Evolutionary conservation across 768 basidiomycete species (phyloP).

Genomic region (Tylopilus balloui): DNA sequence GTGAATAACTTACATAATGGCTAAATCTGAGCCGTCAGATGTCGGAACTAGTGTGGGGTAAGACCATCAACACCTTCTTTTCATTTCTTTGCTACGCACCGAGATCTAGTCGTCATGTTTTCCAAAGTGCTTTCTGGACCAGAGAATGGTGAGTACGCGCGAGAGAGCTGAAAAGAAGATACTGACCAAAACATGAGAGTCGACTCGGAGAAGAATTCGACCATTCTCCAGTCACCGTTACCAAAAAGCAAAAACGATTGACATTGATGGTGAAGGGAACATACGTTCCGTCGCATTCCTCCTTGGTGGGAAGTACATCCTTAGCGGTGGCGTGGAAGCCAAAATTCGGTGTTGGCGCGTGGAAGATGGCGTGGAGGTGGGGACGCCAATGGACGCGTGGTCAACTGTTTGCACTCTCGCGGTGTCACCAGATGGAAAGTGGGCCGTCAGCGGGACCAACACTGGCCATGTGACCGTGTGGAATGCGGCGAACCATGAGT

Average conservation of each 20-base stretch:
- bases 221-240: not conserved
- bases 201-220: not conserved
- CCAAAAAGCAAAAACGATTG: not conserved
- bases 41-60: not conserved
- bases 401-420: slow-evolving; percentile 4
- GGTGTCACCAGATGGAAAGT: slow-evolving; percentile 3
- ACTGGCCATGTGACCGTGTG: slow-evolving; percentile 6
- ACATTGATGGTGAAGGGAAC: slow-evolving; percentile 1
- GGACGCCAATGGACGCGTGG: slow-evolving; percentile 1
- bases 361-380: slow-evolving; percentile 5
- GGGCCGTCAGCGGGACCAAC: slow-evolving; percentile 3
- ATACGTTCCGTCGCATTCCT: slow-evolving; percentile 8
- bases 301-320: not conserved
- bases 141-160: not conserved
- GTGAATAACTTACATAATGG: no score
- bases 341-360: slow-evolving; percentile 4
- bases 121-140: not conserved
- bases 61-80: not conserved
- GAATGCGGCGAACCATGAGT: not conserved
- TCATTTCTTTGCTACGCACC: not conserved
- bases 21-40: not conserved
- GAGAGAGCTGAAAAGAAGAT: not conserved
- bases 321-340: slow-evolving; percentile 6
- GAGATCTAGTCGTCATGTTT: not conserved
- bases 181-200: not conserved